Percentiles rank a stretch among this genome's conserved stretches.
These are phyloP conservation scores for Herpetomonas muscarum DNA, from an alignment of 208 protist species.

Conservation along the genomic window DNA sequence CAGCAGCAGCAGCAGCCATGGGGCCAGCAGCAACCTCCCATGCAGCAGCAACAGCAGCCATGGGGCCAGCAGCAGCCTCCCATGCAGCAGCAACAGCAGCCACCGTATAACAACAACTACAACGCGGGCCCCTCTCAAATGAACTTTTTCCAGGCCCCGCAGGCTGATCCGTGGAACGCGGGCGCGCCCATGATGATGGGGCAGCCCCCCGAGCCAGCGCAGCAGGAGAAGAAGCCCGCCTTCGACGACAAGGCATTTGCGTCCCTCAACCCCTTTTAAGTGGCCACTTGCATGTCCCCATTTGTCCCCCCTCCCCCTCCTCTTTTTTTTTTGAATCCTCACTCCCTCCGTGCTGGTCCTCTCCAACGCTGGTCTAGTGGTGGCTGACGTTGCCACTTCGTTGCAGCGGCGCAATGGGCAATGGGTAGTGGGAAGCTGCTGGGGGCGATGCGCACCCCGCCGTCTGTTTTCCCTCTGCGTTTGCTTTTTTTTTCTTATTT, in stretches of 20 bases:
- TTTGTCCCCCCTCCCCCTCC: not conserved
- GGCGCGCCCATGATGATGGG: not conserved
- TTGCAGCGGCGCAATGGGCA: too few relatives aligned
- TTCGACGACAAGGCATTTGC: not conserved
- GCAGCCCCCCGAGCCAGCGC: not conserved
- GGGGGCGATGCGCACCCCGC: too few relatives aligned
- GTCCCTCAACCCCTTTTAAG: not conserved
- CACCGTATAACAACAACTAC: conserved; percentile 2
- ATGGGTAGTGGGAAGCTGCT: too few relatives aligned
- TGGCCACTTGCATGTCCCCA: not conserved
- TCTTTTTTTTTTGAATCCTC: not conserved
- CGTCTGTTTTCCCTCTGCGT: too few relatives aligned
- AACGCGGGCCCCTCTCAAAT: not conserved
- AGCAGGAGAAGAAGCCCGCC: not conserved
- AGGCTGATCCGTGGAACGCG: conserved; percentile 9
- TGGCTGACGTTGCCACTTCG: too few relatives aligned
- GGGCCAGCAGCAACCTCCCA: conserved; percentile 2
- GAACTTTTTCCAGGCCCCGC: conserved; percentile 19
- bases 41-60: not conserved
- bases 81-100: not conserved
- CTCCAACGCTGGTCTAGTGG: too few relatives aligned
- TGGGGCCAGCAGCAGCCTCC: not conserved
- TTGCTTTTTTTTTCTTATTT: too few relatives aligned
- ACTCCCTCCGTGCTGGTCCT: too few relatives aligned
- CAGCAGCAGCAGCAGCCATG: conserved; percentile 4